These are phyloP conservation scores for Populus pruinosa DNA, from an alignment of 345 rosid genomes.

Conservation along the genomic window DNA sequence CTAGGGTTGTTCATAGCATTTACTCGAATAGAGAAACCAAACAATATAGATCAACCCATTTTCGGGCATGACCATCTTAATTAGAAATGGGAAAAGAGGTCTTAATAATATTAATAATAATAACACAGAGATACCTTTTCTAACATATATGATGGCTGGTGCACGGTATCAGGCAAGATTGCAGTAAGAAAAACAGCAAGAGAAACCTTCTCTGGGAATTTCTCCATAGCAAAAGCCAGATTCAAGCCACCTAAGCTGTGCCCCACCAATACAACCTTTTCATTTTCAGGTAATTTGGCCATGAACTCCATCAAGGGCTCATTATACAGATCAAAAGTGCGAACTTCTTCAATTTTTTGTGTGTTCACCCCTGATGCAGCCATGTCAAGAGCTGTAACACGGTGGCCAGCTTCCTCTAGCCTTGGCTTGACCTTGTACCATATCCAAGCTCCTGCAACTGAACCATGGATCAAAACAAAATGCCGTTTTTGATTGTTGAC, in stretches of 20 bases:
- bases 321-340: not conserved
- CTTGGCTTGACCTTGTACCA: constrained; percentile 18
- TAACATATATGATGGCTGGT: not conserved
- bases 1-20: too few relatives aligned
- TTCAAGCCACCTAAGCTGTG: constrained; percentile 15
- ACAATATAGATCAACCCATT: too few relatives aligned
- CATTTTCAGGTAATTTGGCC: not conserved
- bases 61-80: too few relatives aligned
- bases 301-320: constrained; percentile 9
- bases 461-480: constrained; percentile 11
- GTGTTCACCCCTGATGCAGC: constrained; percentile 13
- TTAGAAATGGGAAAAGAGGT: too few relatives aligned
- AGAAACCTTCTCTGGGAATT: constrained; percentile 10
- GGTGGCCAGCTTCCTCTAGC: constrained; percentile 13
- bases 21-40: too few relatives aligned
- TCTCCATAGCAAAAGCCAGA: constrained; percentile 6
- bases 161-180: not conserved
- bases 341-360: not conserved
- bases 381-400: constrained; percentile 17
- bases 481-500: not conserved
- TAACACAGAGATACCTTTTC: not conserved
- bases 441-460: constrained; percentile 20
- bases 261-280: constrained; percentile 11
- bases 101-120: not conserved
- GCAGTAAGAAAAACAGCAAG: constrained; percentile 12